Conservation (phyloP, 495 filamentous ascomycete genomes). For the Aspergillus hancockii region DNA sequence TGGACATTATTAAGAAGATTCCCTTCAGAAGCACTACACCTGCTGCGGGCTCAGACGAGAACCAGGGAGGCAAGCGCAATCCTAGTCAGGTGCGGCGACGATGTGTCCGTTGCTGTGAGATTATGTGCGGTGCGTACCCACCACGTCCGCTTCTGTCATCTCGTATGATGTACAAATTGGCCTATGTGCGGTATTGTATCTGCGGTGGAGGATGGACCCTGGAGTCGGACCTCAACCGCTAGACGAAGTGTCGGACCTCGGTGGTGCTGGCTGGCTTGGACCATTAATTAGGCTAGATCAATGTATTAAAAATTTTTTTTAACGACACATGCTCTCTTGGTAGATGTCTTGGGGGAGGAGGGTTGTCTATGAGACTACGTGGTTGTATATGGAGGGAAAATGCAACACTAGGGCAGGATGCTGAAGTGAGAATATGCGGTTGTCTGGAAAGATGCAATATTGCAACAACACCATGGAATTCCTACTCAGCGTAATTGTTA, state of each 20-base stretch:
- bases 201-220: conserved; percentile 48
- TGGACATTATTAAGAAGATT: conserved; percentile 50
- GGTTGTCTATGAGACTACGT: neutral
- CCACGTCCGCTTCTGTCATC: conserved; percentile 40
- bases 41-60: neutral
- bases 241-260: neutral
- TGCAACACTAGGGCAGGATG: neutral
- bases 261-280: neutral
- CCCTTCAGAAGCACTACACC: conserved; percentile 24
- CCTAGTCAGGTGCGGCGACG: conserved; percentile 21
- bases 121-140: conserved; percentile 37
- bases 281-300: neutral
- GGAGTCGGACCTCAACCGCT: conserved; percentile 25
- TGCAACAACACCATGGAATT: neutral
- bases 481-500: neutral
- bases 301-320: neutral
- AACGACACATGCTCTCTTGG: neutral
- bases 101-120: conserved; percentile 48
- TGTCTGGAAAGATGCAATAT: neutral
- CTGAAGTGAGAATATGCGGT: neutral
- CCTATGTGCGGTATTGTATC: conserved; percentile 42
- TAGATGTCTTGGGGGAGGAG: neutral
- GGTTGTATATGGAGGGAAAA: neutral
- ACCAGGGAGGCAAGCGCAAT: conserved; percentile 2
- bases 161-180: conserved; percentile 43